Conservation (phyloP, 2,329 filamentous ascomycete species). For the Xenoacremonium recifei region DNA sequence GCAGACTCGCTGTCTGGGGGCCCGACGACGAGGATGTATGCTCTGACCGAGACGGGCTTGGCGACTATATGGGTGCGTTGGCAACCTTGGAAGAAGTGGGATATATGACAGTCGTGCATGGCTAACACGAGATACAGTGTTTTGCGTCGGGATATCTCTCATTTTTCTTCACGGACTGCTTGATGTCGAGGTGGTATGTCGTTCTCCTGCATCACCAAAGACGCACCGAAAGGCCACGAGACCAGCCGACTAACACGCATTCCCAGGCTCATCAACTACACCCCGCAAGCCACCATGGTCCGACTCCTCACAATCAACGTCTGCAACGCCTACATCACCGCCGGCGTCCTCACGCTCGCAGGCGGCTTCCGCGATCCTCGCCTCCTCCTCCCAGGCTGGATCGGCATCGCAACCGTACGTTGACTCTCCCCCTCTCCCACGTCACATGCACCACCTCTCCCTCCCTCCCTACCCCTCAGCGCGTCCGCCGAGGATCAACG, state of each 20-base stretch:
- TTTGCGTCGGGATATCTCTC: conserved; percentile 74
- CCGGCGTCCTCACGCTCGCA: conserved; percentile 67
- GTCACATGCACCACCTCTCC: conserved; percentile 5
- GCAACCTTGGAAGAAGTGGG: not conserved
- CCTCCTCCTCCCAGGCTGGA: conserved; percentile 73
- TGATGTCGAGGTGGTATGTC: conserved; percentile 76
- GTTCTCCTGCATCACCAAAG: not conserved
- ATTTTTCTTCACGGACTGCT: conserved; percentile 80
- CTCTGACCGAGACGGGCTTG: conserved; percentile 66
- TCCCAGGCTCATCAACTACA: conserved; percentile 77
- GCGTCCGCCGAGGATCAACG: not conserved
- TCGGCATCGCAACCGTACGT: conserved; percentile 70
- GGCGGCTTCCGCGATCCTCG: conserved; percentile 70
- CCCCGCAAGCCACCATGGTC: conserved; percentile 75
- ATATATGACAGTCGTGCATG: no score
- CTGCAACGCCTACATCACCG: conserved; percentile 73
- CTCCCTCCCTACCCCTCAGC: no score
- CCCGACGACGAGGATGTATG: conserved; percentile 30
- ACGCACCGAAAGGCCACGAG: conserved; percentile 1
- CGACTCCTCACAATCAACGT: conserved; percentile 74
- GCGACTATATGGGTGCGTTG: conserved; percentile 70
- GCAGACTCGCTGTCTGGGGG: conserved; percentile 19
- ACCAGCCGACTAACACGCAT: no score
- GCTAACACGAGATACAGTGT: conserved; percentile 49
- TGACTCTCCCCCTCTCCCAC: conserved; percentile 4